Base-by-base conservation (phyloP, 495 filamentous ascomycete species). In the Entonaema liquescens region DNA sequence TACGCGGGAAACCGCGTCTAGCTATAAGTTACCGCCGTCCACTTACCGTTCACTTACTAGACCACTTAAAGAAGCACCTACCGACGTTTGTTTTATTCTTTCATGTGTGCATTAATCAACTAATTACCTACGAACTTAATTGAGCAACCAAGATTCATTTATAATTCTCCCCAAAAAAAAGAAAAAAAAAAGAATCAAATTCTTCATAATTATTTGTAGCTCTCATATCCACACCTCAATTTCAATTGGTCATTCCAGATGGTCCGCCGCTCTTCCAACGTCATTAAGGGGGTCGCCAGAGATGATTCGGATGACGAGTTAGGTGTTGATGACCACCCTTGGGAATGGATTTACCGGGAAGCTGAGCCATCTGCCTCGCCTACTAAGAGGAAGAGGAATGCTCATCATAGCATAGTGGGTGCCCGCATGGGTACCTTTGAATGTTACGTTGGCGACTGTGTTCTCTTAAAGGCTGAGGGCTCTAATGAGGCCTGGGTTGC, bases 251-350 rank as follows among this genome's bases (percentile, higher is more conserved):
- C 11, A 23, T 65, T 12, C 40, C 8, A 59, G 50, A 76, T 77
- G 75, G 70, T 62, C 35, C 71, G 70, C 35, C 73, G 62, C 23
- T 66, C 68, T 64, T 58, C 56, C 33, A 62, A 53, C 57, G 64
- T 28, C 60, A 58, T 47, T 11, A 42, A 78, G 11, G 90, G 87
- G 21, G 81, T 95, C n/a, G 78, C 84, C 13, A 85, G 92, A 65
- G 93, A 96, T 61, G 93, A 96, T 76, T 97, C 93, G 12, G 95
- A 98, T 81, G 94, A 97, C 71, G 95, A 97, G 76, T 84, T 96
- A 9, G 93, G 93, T 19, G 81, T 88, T 17, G 93, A 95, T 59
- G 93, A 97, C 78, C 82, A 85, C 44, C 93, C 93, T 1, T 99
- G 95, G 95, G 89, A 96, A 76, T 99, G 94, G 95, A 89, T 98